Evolutionary conservation across 2,329 filamentous ascomycete genomes (phyloP).

Genomic region (Xylaria hypoxylon): DNA sequence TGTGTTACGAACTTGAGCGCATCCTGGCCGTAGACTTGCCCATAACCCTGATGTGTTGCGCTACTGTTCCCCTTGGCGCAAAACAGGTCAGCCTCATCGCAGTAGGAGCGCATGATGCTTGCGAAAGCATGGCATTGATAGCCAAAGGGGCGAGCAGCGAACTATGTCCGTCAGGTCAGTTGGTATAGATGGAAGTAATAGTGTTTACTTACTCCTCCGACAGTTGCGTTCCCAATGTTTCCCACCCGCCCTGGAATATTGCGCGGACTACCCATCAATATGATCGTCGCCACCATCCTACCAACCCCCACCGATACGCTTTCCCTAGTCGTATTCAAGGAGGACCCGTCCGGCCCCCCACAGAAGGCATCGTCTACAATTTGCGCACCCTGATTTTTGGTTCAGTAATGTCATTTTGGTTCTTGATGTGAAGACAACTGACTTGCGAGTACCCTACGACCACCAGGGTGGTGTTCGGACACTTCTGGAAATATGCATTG

Average conservation of each 20-base stretch:
- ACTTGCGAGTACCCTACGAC: conserved; percentile 72
- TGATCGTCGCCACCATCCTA: conserved; percentile 65
- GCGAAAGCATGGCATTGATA: conserved; percentile 64
- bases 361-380: conserved; percentile 72
- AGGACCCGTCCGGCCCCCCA: conserved; percentile 65
- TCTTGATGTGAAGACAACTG: conserved; percentile 25
- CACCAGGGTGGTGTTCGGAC: conserved; percentile 66
- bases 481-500: conserved; percentile 62
- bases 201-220: conserved; percentile 62
- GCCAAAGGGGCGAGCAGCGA: conserved; percentile 66
- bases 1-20: conserved; percentile 68
- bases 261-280: conserved; percentile 71
- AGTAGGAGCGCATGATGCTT: conserved; percentile 68
- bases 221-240: conserved; percentile 68
- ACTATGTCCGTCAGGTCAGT: conserved; percentile 54
- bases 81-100: conserved; percentile 69
- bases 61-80: conserved; percentile 69
- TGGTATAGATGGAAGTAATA: background rate
- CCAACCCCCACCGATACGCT: conserved; percentile 59
- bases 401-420: background rate
- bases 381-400: conserved; percentile 63
- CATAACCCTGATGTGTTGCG: conserved; percentile 68
- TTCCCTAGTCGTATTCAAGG: conserved; percentile 58
- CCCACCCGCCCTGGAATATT: conserved; percentile 64
- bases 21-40: conserved; percentile 64